These are phyloP conservation scores for Alternaria arborescens DNA, from an alignment of 2,329 filamentous ascomycete genomes.

Conservation along the genomic window DNA sequence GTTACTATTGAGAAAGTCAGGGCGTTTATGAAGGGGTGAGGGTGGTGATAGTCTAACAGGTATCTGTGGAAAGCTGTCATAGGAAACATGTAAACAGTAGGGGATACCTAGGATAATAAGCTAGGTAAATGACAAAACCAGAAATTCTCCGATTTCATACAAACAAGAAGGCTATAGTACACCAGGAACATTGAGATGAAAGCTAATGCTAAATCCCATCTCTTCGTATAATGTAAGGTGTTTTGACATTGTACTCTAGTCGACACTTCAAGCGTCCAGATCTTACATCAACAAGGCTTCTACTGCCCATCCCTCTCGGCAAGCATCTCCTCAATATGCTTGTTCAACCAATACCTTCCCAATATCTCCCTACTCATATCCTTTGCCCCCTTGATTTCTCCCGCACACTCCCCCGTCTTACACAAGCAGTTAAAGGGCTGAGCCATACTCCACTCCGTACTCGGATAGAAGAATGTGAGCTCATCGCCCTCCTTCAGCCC, in stretches of 20 bases:
- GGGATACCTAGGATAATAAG: neutral
- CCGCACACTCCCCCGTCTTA: conserved; percentile 64
- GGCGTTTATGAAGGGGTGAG: neutral
- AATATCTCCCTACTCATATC: conserved; percentile 66
- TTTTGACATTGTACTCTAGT: neutral
- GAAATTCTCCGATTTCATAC: neutral
- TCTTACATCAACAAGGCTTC: neutral
- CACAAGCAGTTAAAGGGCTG: conserved; percentile 75
- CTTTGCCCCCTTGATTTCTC: conserved; percentile 69
- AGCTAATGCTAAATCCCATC: neutral
- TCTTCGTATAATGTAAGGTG: neutral
- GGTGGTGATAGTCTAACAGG: neutral
- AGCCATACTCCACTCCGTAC: conserved; percentile 77
- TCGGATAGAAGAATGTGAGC: conserved; percentile 74
- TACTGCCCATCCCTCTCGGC: conserved; percentile 26
- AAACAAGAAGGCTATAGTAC: neutral
- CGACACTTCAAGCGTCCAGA: neutral
- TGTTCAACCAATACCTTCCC: conserved; percentile 59
- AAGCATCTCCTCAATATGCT: conserved; percentile 45
- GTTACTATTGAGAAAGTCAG: neutral
- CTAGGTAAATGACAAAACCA: neutral
- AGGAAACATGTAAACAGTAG: neutral
- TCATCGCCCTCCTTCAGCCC: conserved; percentile 52
- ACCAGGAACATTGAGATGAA: neutral
- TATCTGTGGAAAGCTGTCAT: neutral